Evolutionary conservation across 306 rosid species (phyloP).

Genomic region (Citrullus colocynthis): DNA sequence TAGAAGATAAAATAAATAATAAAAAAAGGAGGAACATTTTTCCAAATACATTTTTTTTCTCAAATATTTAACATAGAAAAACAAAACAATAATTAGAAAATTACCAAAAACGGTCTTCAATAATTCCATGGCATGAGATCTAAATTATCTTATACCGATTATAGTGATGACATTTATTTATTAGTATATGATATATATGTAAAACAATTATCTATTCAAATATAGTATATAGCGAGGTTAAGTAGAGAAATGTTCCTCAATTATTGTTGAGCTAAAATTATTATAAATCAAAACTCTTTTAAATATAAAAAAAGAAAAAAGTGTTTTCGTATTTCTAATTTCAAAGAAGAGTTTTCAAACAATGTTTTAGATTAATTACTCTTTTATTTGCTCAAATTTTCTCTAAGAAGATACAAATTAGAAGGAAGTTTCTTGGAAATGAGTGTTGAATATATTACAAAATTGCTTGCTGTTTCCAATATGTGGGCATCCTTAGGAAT

Average conservation of each 20-base stretch:
- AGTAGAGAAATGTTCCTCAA: too few relatives aligned
- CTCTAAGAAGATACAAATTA: not conserved
- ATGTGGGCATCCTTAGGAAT: not conserved
- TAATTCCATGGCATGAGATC: not conserved
- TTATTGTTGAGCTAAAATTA: too few relatives aligned
- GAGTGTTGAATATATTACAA: not conserved
- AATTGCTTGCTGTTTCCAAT: not conserved
- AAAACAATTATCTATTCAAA: not conserved
- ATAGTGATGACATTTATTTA: not conserved
- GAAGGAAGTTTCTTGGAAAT: not conserved
- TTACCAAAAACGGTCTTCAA: not conserved
- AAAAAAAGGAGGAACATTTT: not conserved
- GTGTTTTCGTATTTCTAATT: not conserved
- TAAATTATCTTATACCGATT: not conserved
- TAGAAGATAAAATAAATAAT: too few relatives aligned
- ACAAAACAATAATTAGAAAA: not conserved
- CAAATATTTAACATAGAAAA: not conserved
- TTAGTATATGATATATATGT: not conserved
- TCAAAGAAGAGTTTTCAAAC: not conserved
- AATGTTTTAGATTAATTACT: not conserved
- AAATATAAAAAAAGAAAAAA: not conserved
- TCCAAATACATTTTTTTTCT: not conserved
- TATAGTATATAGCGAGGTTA: not conserved
- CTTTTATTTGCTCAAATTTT: not conserved
- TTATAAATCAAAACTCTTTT: too few relatives aligned